Evolutionary conservation across 2,329 filamentous ascomycete genomes (phyloP).

Genomic region (Scedosporium apiospermum): DNA sequence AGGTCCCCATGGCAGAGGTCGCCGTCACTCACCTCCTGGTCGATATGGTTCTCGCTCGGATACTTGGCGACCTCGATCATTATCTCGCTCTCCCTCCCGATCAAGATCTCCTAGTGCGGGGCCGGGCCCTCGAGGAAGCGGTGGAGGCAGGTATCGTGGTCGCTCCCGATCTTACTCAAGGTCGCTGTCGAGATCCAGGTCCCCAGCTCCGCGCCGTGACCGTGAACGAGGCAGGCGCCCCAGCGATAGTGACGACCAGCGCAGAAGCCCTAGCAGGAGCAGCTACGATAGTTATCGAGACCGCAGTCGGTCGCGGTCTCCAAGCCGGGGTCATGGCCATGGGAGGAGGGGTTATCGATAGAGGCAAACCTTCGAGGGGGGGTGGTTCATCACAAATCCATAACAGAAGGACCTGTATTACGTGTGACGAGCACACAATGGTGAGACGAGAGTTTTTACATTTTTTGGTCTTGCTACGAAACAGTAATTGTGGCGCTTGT

Average conservation of each 20-base stretch:
- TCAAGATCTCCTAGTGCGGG: conserved; percentile 24
- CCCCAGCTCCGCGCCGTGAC: background rate
- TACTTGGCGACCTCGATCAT: conserved; percentile 53
- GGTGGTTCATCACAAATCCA: background rate
- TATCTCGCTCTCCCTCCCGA: conserved; percentile 37
- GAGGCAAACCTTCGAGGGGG: background rate
- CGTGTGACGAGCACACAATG: background rate
- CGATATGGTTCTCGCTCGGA: conserved; percentile 38
- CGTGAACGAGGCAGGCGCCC: conserved; percentile 10
- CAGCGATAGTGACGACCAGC: conserved; percentile 23
- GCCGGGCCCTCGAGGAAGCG: conserved; percentile 10
- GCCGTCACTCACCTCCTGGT: conserved; percentile 23
- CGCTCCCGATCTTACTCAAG: conserved; percentile 33
- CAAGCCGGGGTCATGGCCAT: conserved; percentile 24
- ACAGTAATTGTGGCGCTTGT: background rate
- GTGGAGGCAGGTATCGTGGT: conserved; percentile 32
- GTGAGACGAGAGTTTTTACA: background rate
- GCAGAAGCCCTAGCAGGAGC: conserved; percentile 38
- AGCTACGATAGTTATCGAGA: conserved; percentile 33
- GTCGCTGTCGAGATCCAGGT: conserved; percentile 36
- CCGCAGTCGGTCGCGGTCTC: conserved; percentile 26
- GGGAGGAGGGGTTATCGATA: conserved; percentile 12
- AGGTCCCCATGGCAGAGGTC: conserved; percentile 14
- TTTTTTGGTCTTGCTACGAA: background rate
- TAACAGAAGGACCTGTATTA: background rate